Percentiles rank a stretch among this genome's conserved stretches.
Conservation (phyloP, 2,329 filamentous ascomycete species). For the Emergomyces orientalis region DNA sequence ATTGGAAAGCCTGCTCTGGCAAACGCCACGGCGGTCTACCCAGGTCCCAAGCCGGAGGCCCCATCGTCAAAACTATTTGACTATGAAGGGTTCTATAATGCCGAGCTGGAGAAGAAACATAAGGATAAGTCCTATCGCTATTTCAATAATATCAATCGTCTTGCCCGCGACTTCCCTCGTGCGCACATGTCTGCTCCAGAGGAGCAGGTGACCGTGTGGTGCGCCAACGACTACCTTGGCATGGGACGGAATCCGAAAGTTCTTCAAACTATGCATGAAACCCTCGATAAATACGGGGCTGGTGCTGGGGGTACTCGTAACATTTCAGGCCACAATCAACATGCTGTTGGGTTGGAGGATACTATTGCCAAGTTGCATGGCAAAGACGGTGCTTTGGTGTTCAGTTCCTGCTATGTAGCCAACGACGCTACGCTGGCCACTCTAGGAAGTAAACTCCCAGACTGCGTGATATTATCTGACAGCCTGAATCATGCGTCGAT, state of each 20-base stretch:
- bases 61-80: slow-evolving; percentile 59
- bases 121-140: slow-evolving; percentile 99
- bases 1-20: slow-evolving; percentile 3
- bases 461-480: slow-evolving; percentile 96
- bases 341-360: slow-evolving; percentile 74
- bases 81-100: slow-evolving; percentile 80
- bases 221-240: slow-evolving; percentile 96
- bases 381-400: slow-evolving; percentile 86
- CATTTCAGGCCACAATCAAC: slow-evolving; percentile 95
- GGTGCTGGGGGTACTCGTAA: slow-evolving; percentile 94
- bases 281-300: slow-evolving; percentile 86
- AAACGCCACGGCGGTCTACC: slow-evolving; percentile 10
- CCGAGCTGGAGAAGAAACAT: slow-evolving; percentile 94
- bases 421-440: slow-evolving; percentile 96
- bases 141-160: slow-evolving; percentile 99
- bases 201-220: slow-evolving; percentile 93
- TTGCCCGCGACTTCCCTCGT: slow-evolving; percentile 90
- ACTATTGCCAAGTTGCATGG: slow-evolving; percentile 80
- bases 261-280: slow-evolving; percentile 85
- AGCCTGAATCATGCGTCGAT: slow-evolving; percentile 97
- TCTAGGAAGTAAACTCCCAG: slow-evolving; percentile 89
- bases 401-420: slow-evolving; percentile 95
- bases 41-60: slow-evolving; percentile 36
- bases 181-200: slow-evolving; percentile 79
- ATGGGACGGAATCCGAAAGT: slow-evolving; percentile 91